A percentile compares a stretch with the other conserved stretches of the same genome.
Conservation (phyloP, 2,329 filamentous ascomycete genomes). For the Ophiostoma ips region DNA sequence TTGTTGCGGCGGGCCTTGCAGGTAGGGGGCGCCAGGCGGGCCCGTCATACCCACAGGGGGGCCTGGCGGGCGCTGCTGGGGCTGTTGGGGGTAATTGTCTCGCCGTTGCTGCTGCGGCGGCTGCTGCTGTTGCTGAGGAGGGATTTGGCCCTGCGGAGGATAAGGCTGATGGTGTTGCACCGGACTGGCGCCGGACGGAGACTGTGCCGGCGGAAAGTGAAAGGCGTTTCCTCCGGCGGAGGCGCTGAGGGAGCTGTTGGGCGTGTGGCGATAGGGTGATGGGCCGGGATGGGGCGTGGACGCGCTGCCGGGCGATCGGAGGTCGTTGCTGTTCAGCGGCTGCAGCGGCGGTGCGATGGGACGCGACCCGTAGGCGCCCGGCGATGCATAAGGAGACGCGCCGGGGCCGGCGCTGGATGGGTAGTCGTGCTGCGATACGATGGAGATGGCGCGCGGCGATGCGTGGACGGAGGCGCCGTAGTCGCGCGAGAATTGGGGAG, state of each 20-base stretch:
- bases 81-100: constrained; percentile 30
- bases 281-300: constrained; percentile 25
- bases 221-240: constrained; percentile 29
- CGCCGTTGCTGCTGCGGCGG: constrained; percentile 12
- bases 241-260: constrained; percentile 29
- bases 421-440: constrained; percentile 26
- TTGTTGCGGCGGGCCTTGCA: constrained; percentile 21
- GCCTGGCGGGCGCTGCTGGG: constrained; percentile 20
- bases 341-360: constrained; percentile 33
- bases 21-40: constrained; percentile 24
- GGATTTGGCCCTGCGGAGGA: constrained; percentile 21
- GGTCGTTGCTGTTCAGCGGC: constrained; percentile 30
- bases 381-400: constrained; percentile 21
- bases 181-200: constrained; percentile 31
- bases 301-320: constrained; percentile 34
- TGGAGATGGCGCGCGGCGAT: constrained; percentile 31
- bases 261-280: constrained; percentile 37
- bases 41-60: constrained; percentile 20
- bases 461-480: constrained; percentile 33
- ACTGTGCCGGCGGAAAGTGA: constrained; percentile 33
- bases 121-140: constrained; percentile 21
- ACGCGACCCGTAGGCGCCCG: constrained; percentile 28
- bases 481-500: constrained; percentile 36
- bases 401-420: constrained; percentile 21
- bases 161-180: constrained; percentile 37